Percentiles rank a stretch among this genome's conserved stretches.
These are phyloP conservation scores for Rugosomyces carneus DNA, from an alignment of 1,284 basidiomycete species.

Conservation along the genomic window DNA sequence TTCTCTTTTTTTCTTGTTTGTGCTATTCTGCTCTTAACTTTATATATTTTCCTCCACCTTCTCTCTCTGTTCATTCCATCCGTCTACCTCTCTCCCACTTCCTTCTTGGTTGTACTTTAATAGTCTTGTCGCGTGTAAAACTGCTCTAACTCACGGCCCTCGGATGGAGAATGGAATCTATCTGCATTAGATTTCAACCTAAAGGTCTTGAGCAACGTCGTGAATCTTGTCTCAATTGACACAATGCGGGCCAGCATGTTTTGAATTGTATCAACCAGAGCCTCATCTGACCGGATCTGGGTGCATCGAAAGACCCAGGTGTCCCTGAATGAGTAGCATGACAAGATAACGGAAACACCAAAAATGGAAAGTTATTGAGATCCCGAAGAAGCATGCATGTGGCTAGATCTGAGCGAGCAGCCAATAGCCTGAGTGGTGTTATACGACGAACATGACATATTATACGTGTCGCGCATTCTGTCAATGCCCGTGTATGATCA, in stretches of 20 bases:
- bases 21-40: slow-evolving; percentile 11
- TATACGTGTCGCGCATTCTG: not conserved
- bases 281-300: not conserved
- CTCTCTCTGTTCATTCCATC: slow-evolving; percentile 5
- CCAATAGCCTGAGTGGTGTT: not conserved
- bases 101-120: slow-evolving; percentile 14
- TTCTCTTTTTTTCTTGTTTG: slow-evolving; percentile 1
- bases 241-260: not conserved
- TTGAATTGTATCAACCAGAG: not conserved
- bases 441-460: not conserved
- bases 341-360: not conserved
- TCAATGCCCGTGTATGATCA: no score
- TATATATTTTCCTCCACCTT: slow-evolving; percentile 10
- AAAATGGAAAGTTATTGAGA: not conserved
- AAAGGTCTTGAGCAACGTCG: no score
- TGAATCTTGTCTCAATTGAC: not conserved
- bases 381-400: not conserved
- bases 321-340: not conserved
- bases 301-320: not conserved
- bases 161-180: slow-evolving; percentile 16
- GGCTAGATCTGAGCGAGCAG: not conserved
- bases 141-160: slow-evolving; percentile 14
- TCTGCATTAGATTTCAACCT: not conserved
- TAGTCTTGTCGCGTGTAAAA: slow-evolving; percentile 18
- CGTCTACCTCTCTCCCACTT: not conserved